A percentile compares a stretch with the other conserved stretches of the same genome.
Evolutionary conservation across 371 early-diverging fungal genomes (phyloP).

Genomic region (Blastocladiella emersonii): DNA sequence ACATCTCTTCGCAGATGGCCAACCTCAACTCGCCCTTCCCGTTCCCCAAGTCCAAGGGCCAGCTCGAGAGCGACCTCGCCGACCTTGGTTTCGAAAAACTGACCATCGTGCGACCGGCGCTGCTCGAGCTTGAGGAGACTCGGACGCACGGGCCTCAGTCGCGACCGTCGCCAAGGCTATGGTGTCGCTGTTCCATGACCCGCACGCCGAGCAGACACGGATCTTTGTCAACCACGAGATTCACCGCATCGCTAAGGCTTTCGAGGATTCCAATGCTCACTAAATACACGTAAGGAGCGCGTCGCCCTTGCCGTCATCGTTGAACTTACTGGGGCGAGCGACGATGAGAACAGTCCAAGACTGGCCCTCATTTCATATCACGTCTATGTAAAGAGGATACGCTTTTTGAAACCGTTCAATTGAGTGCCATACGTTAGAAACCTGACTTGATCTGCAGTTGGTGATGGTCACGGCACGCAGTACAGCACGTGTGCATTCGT

Average conservation of each 20-base stretch:
- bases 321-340: too few relatives aligned
- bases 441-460: too few relatives aligned
- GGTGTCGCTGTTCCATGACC: neutral
- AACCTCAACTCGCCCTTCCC: conserved; percentile 43
- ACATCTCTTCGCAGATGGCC: conserved; percentile 43
- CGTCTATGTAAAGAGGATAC: too few relatives aligned
- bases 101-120: conserved; percentile 47
- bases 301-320: too few relatives aligned
- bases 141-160: neutral
- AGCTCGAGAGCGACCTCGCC: conserved; percentile 47
- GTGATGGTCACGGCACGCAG: too few relatives aligned
- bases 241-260: too few relatives aligned
- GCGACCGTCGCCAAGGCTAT: conserved; percentile 5
- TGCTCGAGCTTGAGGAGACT: conserved; percentile 27
- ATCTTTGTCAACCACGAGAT: neutral
- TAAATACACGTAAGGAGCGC: too few relatives aligned
- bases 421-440: too few relatives aligned
- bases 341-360: too few relatives aligned
- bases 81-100: conserved; percentile 46
- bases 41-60: conserved; percentile 57
- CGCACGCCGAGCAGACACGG: neutral
- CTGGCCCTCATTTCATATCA: too few relatives aligned
- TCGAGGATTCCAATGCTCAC: neutral
- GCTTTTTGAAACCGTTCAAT: too few relatives aligned
- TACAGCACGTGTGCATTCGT: too few relatives aligned